Base-by-base conservation (phyloP, 2,329 filamentous ascomycete genomes). In the Huntiella savannae region DNA sequence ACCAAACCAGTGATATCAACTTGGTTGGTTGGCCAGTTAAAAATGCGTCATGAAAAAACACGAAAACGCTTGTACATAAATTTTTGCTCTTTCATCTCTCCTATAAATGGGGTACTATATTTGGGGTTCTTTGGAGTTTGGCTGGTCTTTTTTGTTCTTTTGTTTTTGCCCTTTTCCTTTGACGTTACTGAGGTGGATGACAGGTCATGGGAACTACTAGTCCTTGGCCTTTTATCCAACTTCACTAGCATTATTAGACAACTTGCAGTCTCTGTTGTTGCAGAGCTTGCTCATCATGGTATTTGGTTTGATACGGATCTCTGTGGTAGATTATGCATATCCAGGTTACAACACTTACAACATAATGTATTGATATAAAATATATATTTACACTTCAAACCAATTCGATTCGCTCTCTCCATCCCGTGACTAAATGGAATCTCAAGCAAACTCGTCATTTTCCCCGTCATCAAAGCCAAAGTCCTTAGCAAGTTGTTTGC, bases 381-480 rank as follows among this genome's bases (percentile, higher is more conserved):
- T 16, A 40, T 17, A 38, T 17, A 13, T 17, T 38, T 15, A 22
- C 37, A 8, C 15, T 17, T 12, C 6, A 40, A 16, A 6, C 15
- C 37, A 15, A 12, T 22, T 37, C 8, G 22, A 12, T 22, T 37
- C 8, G 22, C 22, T 8, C 22, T 28, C 22, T 28, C 8, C 22
- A 28, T 28, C 8, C 6, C 22, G 22, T 28, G 22, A 28, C 8
- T 8, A 28, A 28, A 28, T 8, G 22, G 22, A 28, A 28, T 28
- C 22, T 28, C 39, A 77, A 41, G 71, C 71, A 63, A 92, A 92
- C 62, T 92, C 84, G 15, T 83, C 84, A 70, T 86, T 87, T 57
- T 88, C 80, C 1, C 84, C 85, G 58, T 93, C 82, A 56, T 92
- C 84, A 55, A 91, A 91, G 0, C 83, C 83, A 52, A 88, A 56